Base-by-base conservation (phyloP, 2,329 filamentous ascomycete genomes). In the Pyrenophora tritici-repentis region DNA sequence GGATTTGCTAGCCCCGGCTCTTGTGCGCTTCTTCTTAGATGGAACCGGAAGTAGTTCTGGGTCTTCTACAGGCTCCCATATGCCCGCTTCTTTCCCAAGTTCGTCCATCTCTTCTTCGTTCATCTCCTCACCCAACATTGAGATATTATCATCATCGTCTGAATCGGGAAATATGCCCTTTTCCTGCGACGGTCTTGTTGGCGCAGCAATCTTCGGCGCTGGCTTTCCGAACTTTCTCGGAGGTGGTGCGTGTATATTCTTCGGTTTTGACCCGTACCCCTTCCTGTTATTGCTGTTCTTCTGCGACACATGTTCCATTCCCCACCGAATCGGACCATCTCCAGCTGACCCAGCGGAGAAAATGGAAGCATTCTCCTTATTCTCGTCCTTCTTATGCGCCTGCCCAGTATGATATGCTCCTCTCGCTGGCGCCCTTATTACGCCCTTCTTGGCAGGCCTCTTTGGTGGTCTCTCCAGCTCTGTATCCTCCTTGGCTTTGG, bases 301-400 rank as follows among this genome's bases (percentile, higher is more conserved):
- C 26, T 62, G 59, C 17, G 55, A 53, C 3, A 47, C 8, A 26
- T 57, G 32, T 40, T 51, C 58, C 45, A 61, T 59, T 1, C 50
- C 47, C 38, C 51, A 60, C 2, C 31, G 22, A 4, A 52, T 48
- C 9, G 29, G 18, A 3, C 36, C 42, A 12, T 50, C 22, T 13
- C 36, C 38, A 5, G 44, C 36, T 32, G 40, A 38, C 12, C 38
- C 50, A 46, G 16, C 12, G 16, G 59, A 58, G 22, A 47, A 58
- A 22, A 51, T 37, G 5, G 40, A n/a, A 31, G 26, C 22, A 33
- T 62, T 63, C 39, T 66, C 63, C 16, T 64, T 67, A 3, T 59
- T 48, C 2, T 58, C 56, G 26, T 56, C 41, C 17, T 46, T 32
- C 39, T 62, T 62, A 6, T 50, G 49, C 14, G 42, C 47, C 18